Base-by-base conservation (phyloP, 1,284 basidiomycete species). In the Trametes sp. region DNA sequence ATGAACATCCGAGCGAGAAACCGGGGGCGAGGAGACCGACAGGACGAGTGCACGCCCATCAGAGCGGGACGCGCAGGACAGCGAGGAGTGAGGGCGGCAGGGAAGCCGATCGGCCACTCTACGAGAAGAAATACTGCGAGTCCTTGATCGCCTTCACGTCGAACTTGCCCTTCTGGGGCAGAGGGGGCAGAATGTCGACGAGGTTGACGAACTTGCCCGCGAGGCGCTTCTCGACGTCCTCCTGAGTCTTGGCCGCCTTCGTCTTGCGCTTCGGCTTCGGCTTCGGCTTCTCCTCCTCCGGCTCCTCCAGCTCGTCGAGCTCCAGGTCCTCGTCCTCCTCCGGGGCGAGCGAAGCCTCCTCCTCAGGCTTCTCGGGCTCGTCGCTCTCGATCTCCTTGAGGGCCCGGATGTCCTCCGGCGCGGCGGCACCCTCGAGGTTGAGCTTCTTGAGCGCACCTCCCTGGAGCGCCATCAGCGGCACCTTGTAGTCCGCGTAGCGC, bases 61-160 rank as follows among this genome's bases (percentile, higher is more conserved):
- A 42, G 21, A 29, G 44, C 24, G n/a, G 10, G 21, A 50, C 19
- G 45, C 38, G 19, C 7, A 16, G 38, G 16, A n/a, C 38, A 41
- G 24, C 23, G 10, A 48, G 29, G 19, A 29, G 35, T 53, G 42
- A 9, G 31, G 41, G 26, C 23, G 21, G 41, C 5, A 36, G 29
- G 24, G 13, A 13, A 8, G 16, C 21, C 19, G 8, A 26, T 19
- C 57, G n/a, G 21, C 9, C n/a, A 24, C 6, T 61, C 64, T 82
- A 95, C 52, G 93, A 94, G 83, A 97, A 98, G 86, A 98, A 98
- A 78, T 98, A 98, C 50, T 84, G 82, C 45, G 91, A 94, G 53
- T 87, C 77, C 74, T 90, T 89, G 78, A 98, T 96, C 66, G 84
- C 85, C 72, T 87, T 82, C 64, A 99, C 95, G 70, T 96, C 87